Percentiles rank a stretch among this genome's conserved stretches.
Evolutionary conservation across 176 grass and related monocot genomes (phyloP).

Genomic region (Lolium multiflorum): DNA sequence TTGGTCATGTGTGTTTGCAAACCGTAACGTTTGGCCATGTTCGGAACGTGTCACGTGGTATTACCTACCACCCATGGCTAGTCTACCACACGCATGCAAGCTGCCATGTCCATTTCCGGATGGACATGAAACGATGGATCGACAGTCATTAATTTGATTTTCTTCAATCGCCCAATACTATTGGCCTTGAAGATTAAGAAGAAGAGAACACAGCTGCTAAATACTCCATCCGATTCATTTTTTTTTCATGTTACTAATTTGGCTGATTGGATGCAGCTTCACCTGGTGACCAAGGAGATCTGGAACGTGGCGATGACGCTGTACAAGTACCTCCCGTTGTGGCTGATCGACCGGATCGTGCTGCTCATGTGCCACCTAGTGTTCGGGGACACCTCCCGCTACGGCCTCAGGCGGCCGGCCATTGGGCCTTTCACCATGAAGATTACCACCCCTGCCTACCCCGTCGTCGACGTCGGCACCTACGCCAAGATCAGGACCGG

Average conservation of each 20-base stretch:
- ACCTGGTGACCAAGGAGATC: slow-evolving; percentile 77
- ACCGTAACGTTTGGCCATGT: no score
- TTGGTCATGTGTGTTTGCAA: no score
- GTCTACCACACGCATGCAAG: no score
- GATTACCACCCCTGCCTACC: slow-evolving; percentile 43
- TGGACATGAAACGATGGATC: no score
- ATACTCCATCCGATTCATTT: no score
- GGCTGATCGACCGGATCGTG: slow-evolving; percentile 56
- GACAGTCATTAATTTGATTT: no score
- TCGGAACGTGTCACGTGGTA: no score
- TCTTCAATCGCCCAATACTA: neutral
- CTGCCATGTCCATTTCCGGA: no score
- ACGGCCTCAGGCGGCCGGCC: slow-evolving; percentile 65
- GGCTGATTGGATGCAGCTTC: slow-evolving; percentile 42
- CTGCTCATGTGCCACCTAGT: slow-evolving; percentile 57
- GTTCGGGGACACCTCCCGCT: slow-evolving; percentile 65
- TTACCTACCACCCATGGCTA: no score
- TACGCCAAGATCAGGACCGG: slow-evolving; percentile 57
- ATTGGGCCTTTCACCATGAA: slow-evolving; percentile 70
- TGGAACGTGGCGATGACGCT: slow-evolving; percentile 61
- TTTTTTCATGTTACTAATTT: no score
- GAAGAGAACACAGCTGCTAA: neutral
- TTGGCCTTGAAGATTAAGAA: neutral
- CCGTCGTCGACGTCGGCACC: slow-evolving; percentile 70
- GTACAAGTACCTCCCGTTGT: slow-evolving; percentile 46